Evolutionary conservation across 208 protist genomes (phyloP).

Genomic region (Lotmaria passim): DNA sequence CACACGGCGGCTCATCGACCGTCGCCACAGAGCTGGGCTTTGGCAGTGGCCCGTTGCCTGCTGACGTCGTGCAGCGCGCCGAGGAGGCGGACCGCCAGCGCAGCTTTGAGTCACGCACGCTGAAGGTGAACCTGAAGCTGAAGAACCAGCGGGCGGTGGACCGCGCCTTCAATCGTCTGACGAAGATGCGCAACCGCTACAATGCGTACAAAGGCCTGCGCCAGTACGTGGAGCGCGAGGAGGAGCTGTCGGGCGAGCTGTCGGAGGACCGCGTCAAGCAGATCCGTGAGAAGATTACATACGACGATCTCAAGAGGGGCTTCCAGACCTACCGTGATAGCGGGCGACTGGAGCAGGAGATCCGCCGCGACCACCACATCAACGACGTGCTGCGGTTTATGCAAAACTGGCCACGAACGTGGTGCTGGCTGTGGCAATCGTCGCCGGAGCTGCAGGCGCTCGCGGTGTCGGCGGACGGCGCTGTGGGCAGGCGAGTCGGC

Average conservation of each 20-base stretch:
- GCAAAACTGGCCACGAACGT: conserved; percentile 70
- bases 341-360: conserved; percentile 64
- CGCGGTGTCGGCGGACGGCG: conserved; percentile 29
- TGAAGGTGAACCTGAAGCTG: conserved; percentile 52
- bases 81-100: conserved; percentile 34
- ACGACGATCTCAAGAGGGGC: conserved; percentile 52
- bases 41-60: conserved; percentile 29
- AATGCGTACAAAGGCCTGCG: conserved; percentile 46
- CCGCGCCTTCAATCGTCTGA: conserved; percentile 52
- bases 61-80: conserved; percentile 30
- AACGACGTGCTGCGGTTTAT: conserved; percentile 66
- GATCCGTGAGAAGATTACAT: conserved; percentile 47
- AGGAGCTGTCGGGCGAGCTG: conserved; percentile 52
- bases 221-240: conserved; percentile 39
- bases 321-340: conserved; percentile 71
- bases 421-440: conserved; percentile 48
- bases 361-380: conserved; percentile 65
- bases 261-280: conserved; percentile 48
- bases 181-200: conserved; percentile 49
- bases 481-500: conserved; percentile 53
- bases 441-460: conserved; percentile 45
- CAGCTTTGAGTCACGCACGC: conserved; percentile 36
- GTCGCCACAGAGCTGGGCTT: conserved; percentile 20
- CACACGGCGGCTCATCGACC: background rate
- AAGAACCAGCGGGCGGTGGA: conserved; percentile 62